These are phyloP conservation scores for Aspergillus sp. DNA, from an alignment of 2,329 filamentous ascomycete species.

Conservation along the genomic window DNA sequence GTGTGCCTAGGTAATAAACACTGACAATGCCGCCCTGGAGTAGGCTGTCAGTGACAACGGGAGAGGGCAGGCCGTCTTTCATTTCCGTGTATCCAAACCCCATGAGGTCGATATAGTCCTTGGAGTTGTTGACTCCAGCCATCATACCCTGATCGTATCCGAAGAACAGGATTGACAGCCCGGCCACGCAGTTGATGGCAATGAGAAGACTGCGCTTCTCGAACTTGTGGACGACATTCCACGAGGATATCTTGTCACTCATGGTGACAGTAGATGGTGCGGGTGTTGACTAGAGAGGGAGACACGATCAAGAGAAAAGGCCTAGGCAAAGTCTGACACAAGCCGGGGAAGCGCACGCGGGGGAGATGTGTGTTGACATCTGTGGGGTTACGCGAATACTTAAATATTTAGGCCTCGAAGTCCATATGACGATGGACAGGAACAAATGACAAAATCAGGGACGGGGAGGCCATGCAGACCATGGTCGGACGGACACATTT, in stretches of 20 bases:
- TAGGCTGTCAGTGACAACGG: slow-evolving; percentile 59
- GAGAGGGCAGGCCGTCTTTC: slow-evolving; percentile 42
- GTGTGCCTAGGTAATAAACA: slow-evolving; percentile 60
- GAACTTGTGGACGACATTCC: slow-evolving; percentile 54
- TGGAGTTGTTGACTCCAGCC: slow-evolving; percentile 66
- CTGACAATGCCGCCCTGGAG: slow-evolving; percentile 64
- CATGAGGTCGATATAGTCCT: slow-evolving; percentile 65
- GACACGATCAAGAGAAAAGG: not conserved
- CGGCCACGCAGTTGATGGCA: slow-evolving; percentile 63
- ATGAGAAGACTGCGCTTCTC: slow-evolving; percentile 59
- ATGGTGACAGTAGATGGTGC: slow-evolving; percentile 22
- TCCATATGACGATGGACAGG: slow-evolving; percentile 6
- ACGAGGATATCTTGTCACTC: slow-evolving; percentile 40
- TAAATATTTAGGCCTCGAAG: not conserved
- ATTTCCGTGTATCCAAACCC: slow-evolving; percentile 61
- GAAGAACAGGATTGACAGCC: slow-evolving; percentile 68
- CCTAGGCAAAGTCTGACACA: not conserved
- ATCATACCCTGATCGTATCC: slow-evolving; percentile 58
- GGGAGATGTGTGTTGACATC: not conserved
- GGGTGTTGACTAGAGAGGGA: not conserved
- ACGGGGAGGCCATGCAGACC: not conserved
- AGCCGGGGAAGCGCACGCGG: not conserved
- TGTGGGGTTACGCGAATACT: not conserved
- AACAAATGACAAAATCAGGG: slow-evolving; percentile 1
- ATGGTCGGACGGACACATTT: slow-evolving; percentile 10